Percentiles rank a stretch among this genome's conserved stretches.
phyloP scores from a whole-genome alignment of 2,329 filamentous ascomycete species.

The Aspergillus sp. region DNA sequence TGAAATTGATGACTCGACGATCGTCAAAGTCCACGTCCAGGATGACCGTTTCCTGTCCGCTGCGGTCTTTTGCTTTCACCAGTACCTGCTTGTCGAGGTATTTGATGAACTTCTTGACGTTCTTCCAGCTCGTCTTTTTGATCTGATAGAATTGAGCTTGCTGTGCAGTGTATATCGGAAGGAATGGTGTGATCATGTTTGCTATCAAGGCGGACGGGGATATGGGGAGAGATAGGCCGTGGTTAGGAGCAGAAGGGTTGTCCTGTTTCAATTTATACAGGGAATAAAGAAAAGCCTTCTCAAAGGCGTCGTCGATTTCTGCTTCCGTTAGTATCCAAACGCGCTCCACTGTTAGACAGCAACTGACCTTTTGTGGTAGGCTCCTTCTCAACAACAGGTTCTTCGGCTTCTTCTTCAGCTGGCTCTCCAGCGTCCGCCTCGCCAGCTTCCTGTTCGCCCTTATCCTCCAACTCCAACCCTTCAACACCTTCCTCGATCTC shows the following conservation, averaged over 20 bases:
- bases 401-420: conserved; percentile 29
- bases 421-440: conserved; percentile 14
- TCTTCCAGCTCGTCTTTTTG: conserved; percentile 71
- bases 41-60: conserved; percentile 63
- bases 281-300: conserved; percentile 63
- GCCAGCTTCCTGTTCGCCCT: conserved; percentile 16
- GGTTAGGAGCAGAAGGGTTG: conserved; percentile 52
- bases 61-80: conserved; percentile 65
- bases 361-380: conserved; percentile 57
- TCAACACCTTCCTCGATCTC: conserved; percentile 46
- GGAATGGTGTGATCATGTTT: conserved; percentile 64
- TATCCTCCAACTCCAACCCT: conserved; percentile 36
- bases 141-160: conserved; percentile 61
- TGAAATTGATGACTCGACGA: conserved; percentile 53
- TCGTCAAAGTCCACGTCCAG: conserved; percentile 65
- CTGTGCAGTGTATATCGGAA: conserved; percentile 58
- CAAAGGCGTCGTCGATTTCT: conserved; percentile 68
- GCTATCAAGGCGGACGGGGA: conserved; percentile 64
- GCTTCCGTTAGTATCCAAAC: conserved; percentile 14
- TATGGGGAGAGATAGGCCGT: conserved; percentile 62
- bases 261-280: conserved; percentile 60
- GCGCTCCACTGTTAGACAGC: neutral
- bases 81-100: conserved; percentile 62
- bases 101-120: conserved; percentile 69
- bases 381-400: conserved; percentile 44